These are phyloP conservation scores for Colletotrichum australisinense DNA, from an alignment of 2,329 filamentous ascomycete species.

Conservation along the genomic window DNA sequence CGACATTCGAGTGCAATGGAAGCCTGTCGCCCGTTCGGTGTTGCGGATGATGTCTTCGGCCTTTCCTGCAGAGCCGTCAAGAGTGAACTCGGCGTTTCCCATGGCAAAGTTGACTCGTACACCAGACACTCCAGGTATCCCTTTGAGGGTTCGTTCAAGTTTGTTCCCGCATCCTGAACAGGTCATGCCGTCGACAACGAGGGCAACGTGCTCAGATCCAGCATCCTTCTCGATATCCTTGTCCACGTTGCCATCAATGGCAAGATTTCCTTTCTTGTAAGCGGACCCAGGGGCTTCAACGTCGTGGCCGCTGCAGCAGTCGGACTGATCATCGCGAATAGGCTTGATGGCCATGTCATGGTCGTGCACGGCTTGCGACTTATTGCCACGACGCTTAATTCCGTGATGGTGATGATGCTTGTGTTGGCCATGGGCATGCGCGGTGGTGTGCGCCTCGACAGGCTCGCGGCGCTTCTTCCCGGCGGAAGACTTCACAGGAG, in stretches of 20 bases:
- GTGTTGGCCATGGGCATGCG: constrained; percentile 36
- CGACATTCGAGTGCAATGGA: constrained; percentile 41
- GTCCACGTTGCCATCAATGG: neutral
- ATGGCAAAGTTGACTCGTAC: constrained; percentile 52
- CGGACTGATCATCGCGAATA: constrained; percentile 9
- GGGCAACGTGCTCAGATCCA: constrained; percentile 41
- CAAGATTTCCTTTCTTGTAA: neutral
- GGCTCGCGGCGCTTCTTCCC: neutral
- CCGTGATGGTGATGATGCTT: constrained; percentile 36
- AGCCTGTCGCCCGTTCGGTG: constrained; percentile 44
- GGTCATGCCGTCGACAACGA: constrained; percentile 49
- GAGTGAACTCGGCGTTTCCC: constrained; percentile 47
- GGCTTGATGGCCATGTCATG: constrained; percentile 24
- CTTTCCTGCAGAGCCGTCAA: constrained; percentile 41
- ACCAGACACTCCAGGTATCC: constrained; percentile 43
- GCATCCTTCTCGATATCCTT: constrained; percentile 42
- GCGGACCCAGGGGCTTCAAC: neutral
- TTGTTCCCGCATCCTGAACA: constrained; percentile 51
- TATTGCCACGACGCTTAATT: constrained; percentile 38
- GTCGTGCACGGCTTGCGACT: constrained; percentile 19
- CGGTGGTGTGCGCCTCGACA: constrained; percentile 21
- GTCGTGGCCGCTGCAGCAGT: constrained; percentile 25
- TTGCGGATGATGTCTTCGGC: constrained; percentile 43
- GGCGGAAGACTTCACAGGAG: constrained; percentile 1
- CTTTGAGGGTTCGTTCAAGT: constrained; percentile 42